Base-by-base conservation (phyloP, 805 yeast species). In the Candida taoyuanica region DNA sequence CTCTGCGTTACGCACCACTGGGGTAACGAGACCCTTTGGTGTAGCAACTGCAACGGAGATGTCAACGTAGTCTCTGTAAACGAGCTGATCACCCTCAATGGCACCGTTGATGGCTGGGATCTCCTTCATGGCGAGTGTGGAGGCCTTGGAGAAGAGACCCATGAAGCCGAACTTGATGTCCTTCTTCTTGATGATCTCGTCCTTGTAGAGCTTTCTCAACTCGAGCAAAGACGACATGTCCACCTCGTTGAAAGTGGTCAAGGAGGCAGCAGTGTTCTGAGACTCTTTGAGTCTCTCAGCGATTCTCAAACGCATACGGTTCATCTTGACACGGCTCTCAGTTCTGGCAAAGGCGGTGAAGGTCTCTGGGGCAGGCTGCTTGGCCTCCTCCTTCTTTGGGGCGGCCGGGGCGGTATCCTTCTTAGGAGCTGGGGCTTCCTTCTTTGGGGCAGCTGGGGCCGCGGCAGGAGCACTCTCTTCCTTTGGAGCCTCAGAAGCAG, bases 221-320 rank as follows among this genome's bases (percentile, higher is more conserved):
- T 86, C 93, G 73, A 93, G 72, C 55, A 93, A 68, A 47, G 83
- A 78, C 37, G 93, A 73, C 98, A 91, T 93, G 69, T 91, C 98
- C 48, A 87, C 95, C 72, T 91, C 98, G 70, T 91, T 91, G 78
- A 91, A 91, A 35, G 98, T 91, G 40, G 98, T 91, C 61, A 91
- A 78, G 33, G 98, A 86, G 27, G 98, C 98, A 50, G 98, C 95
- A 40, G 98, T 89, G 75, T 93, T 93, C 71, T 91, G 98, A 25
- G 98, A 85, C 74, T 93, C 98, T 86, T 91, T 91, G 62, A 91
- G 83, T 71, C 98, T 86, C 74, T 91, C 98, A 44, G 98, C 96
- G 52, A 93, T 93, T 76, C 98, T 86, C 70, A 86, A 68, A 71
- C 98, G 84, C 98, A 91, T 93, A 74, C 98, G 85, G 81, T 89